Evolutionary conservation across 1,284 basidiomycete genomes (phyloP), one percentile per base, ranked within the genome.

Genomic region (Kwoniella shivajii): DNA sequence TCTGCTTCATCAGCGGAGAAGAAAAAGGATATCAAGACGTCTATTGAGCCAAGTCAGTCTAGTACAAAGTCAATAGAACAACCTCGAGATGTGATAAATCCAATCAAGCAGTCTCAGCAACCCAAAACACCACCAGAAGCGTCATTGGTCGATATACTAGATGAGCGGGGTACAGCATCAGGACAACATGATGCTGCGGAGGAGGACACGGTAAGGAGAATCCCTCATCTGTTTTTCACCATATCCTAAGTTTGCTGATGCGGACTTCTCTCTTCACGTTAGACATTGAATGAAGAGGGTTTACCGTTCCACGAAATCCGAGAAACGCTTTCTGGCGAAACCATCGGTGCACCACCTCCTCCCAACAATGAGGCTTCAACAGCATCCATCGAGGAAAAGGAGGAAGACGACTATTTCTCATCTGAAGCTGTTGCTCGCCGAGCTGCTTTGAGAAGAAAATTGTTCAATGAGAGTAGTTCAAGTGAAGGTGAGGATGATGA

Each of bases 301-400:
- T 54, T 74, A 34, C 72, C 74, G 1, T 68, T 76, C 43, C 72
- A 71, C 44, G 74, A 76, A 57, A 76, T 76, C 39, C 63, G 69
- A 18, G 74, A 76, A 58, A 65, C 64, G 5, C 52, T 63, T 3
- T 61, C 69, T 36, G 74, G 73, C 6, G 48, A 54, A n/a, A 57
- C 66, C 2, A 61, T 75, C 33, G 69, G 67, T 14, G 45, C 56
- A 0, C 36, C 54, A 6, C 71, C 69, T 1, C 56, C 60, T 39
- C 53, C 48, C 62, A 13, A 51, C 59, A 26, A 31, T 6, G 57
- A 62, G 5, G 43, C 39, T 27, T 13, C 37, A 5, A n/a, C 24
- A 10, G 31, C 18, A 26, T 24, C 27, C 2, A 33, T 22, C 10
- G 29, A 24, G 29, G 52, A 56, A 26, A 54, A 62, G 33, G n/a